Base-by-base conservation (phyloP, 2,329 filamentous ascomycete species). In the Orbilia ellipsospora region DNA sequence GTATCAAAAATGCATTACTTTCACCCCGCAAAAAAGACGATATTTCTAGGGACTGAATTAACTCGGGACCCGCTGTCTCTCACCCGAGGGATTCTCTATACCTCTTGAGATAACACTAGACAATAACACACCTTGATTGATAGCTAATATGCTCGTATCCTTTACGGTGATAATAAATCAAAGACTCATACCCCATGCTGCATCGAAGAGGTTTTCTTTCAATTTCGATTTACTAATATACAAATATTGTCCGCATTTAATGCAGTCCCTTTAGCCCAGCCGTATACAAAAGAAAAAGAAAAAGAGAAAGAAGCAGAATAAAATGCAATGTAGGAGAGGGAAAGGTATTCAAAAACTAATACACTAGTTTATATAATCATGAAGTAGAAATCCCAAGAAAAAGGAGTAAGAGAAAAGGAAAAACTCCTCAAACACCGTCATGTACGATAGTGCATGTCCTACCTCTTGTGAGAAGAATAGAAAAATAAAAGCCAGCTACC, bases 371-470 rank as follows among this genome's bases (percentile, higher is more conserved):
- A 44, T 57, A 40, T 57, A 15, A n/a, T 16, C 28, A 40, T 15
- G n/a, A 51, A 59, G 28, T 13, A 23, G 5, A 12, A 18, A 20
- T 28, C 36, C 44, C 18, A 5, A 20, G 55, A 23, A 44, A 54
- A 61, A 51, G 23, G 6, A 54, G 63, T n/a, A 64, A 60, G 42
- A 65, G 18, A 55, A 65, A 26, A 59, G 15, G 15, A 16, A 74
- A 56, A 59, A 69, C 67, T 66, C 68, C 73, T 36, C 61, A 28
- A 69, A 68, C 65, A 76, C 60, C 64, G 23, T 66, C 62, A 64
- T 63, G 18, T 18, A 61, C 59, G 63, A 74, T 74, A 74, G 63
- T 74, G 31, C 31, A 36, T 36, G 63, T 65, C 52, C 54, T 57
- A 16, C 52, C 28, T 61, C 44, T 57, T 44, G 13, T 18, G 16